Base-by-base conservation (phyloP, 441 rosid species). In the Monsonia emarginata region DNA sequence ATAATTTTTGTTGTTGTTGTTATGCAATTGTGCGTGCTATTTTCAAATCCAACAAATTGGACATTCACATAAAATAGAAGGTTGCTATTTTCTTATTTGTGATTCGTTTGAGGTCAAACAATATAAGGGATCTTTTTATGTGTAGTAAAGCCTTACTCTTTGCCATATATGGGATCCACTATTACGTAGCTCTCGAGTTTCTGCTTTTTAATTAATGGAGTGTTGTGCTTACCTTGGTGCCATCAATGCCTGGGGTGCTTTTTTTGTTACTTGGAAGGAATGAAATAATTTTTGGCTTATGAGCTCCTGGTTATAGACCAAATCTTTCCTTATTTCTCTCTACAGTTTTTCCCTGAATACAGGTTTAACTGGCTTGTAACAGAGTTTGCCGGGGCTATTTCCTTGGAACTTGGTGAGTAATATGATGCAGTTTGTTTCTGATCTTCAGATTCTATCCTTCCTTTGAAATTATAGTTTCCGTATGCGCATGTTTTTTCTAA, bases 331-430 rank as follows among this genome's bases (percentile, higher is more conserved):
- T 58, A 18, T 31, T 61, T 75, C 70, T 40, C 31, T 75, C 65
- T 0, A 56, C 85, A 91, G 96, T 72, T 86, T 54, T 86, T 86
- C 70, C 95, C 94, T 13, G 91, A 86, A 75, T 92, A 86, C 79
- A 80, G 90, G 74, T 92, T 89, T 79, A 86, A 76, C 32, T 84
- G 90, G 85, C 79, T 92, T 80, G 88, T 92, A 56, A 64, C 79
- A 69, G 95, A 89, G 75, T 92, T 92, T 65, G 68, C 80, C 38
- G 70, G 79, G 74, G 71, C 89, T 62, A 76, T 88, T 71, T 82
- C 91, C 67, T 69, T 70, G 70, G 98, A 92, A 80, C 94, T 89
- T 71, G 96, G 97, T 89, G 58, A 83, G 96, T 78, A 50, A 65
- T 65, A 44, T 48, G 48, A 66, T 50, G 25, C 21, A 10, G 48